Base-by-base conservation (phyloP, 2,329 filamentous ascomycete species). In the Stagonosporopsis chrysanthemi region DNA sequence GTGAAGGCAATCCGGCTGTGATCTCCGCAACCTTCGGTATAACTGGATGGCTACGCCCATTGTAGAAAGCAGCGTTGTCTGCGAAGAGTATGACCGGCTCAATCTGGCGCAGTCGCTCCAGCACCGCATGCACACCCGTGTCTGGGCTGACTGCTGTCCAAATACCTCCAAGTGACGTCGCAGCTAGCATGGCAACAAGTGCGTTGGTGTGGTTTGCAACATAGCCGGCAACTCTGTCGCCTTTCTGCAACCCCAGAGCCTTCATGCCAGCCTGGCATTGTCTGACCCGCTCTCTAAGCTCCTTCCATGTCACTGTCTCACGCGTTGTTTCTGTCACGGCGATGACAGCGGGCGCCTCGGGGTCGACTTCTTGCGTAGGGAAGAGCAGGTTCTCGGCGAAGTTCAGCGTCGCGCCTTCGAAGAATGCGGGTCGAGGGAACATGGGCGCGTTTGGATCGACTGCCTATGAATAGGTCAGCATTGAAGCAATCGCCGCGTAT, bases 131-230 rank as follows among this genome's bases (percentile, higher is more conserved):
- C 2, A 96, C 91, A 11, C 94, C 94, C 15, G 90, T 97, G 75
- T 98, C 94, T 2, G 94, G 92, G 68, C 91, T 96, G 45, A 97
- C 91, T 6, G 90, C 90, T 0, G 93, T 97, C 94, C 94, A 98
- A 35, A 97, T 86, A 15, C 90, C 93, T 28, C 95, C 95, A 2
- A 97, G 76, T 1, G 91, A 87, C 0, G 92, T 88, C 0, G 92
- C 85, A 1, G 91, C 90, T 29, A 99, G 83, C 88, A 96, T 95
- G 19, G 92, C 91, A 11, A 97, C 88, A 19, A 98, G 80, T 0
- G 93, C 90, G 74, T 96, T 90, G 6, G 87, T 86, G 74, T 97
- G 92, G 71, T 99, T 98, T 22, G 91, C 94, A 14, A 97, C 87
- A 72, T 93, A 97, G 8, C 86, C 87, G 22, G 85, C 87, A 12